These are phyloP conservation scores for Hypoxylon rickii DNA, from an alignment of 495 filamentous ascomycete genomes.

Conservation along the genomic window DNA sequence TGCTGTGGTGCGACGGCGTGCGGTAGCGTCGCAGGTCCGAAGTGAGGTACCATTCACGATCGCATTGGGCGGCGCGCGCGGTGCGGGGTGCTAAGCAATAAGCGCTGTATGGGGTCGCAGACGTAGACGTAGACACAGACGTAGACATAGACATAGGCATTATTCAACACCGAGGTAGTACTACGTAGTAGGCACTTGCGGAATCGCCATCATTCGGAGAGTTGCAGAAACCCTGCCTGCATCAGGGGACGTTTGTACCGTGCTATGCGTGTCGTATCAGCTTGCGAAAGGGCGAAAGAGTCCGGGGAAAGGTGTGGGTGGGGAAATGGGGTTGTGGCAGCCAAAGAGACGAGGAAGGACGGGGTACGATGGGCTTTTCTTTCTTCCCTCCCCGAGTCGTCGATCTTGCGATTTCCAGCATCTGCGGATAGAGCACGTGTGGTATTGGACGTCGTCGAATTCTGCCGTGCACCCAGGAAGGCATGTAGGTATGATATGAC, in stretches of 20 bases:
- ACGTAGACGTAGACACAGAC: not conserved
- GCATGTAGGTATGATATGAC: conserved; percentile 23
- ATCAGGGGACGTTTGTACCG: no score
- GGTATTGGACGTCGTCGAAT: conserved; percentile 11
- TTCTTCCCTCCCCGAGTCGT: conserved; percentile 15
- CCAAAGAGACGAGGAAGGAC: not conserved
- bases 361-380: conserved; percentile 22
- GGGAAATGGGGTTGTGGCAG: conserved; percentile 5
- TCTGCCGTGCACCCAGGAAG: conserved; percentile 24
- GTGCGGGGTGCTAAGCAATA: conserved; percentile 22
- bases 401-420: conserved; percentile 14
- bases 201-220: conserved; percentile 10
- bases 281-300: conserved; percentile 10
- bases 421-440: conserved; percentile 25
- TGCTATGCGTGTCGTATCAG: not conserved
- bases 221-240: conserved; percentile 33
- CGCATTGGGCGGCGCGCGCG: conserved; percentile 20
- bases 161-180: no score
- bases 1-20: conserved; percentile 29
- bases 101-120: conserved; percentile 11
- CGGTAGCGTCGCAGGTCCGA: conserved; percentile 25
- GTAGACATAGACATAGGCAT: no score
- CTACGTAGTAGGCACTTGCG: no score
- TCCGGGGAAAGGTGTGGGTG: conserved; percentile 31
- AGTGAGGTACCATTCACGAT: conserved; percentile 27